These are phyloP conservation scores for Ephemerocybe angulata DNA, from an alignment of 768 basidiomycete genomes.

Conservation along the genomic window DNA sequence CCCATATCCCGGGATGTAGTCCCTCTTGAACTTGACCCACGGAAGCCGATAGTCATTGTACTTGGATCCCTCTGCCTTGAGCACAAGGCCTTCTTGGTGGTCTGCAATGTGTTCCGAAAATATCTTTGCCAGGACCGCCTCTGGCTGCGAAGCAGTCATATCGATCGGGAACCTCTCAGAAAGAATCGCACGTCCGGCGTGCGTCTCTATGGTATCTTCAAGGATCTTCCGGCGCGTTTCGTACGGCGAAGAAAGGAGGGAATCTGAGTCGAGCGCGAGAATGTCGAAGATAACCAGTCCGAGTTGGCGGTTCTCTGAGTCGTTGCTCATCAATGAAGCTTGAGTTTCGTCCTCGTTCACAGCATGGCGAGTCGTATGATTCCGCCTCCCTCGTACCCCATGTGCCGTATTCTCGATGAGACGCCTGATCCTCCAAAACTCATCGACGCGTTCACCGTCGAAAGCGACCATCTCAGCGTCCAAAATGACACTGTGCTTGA, in stretches of 20 bases:
- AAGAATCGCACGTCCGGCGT: slow-evolving; percentile 63
- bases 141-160: slow-evolving; percentile 22
- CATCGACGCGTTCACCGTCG: slow-evolving; percentile 66
- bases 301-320: slow-evolving; percentile 48
- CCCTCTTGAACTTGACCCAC: slow-evolving; percentile 88
- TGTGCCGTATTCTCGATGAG: slow-evolving; percentile 56
- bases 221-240: slow-evolving; percentile 55
- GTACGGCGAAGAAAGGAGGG: slow-evolving; percentile 56
- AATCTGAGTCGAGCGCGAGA: slow-evolving; percentile 60
- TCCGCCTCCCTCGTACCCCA: slow-evolving; percentile 39
- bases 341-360: slow-evolving; percentile 23
- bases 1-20: slow-evolving; percentile 83
- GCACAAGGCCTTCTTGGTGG: slow-evolving; percentile 66
- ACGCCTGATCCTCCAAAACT: slow-evolving; percentile 71
- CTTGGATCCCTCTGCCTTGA: slow-evolving; percentile 66
- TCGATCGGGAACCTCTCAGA: slow-evolving; percentile 52
- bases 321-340: slow-evolving; percentile 30
- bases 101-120: slow-evolving; percentile 53
- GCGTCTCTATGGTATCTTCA: slow-evolving; percentile 48
- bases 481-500: slow-evolving; percentile 43
- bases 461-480: slow-evolving; percentile 94
- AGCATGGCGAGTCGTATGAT: slow-evolving; percentile 15
- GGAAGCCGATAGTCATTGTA: slow-evolving; percentile 65
- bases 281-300: slow-evolving; percentile 88
- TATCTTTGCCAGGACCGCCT: slow-evolving; percentile 30